phyloP scores from a whole-genome alignment of 202 grass and related monocot genomes.

The Saccharum hybrid region DNA sequence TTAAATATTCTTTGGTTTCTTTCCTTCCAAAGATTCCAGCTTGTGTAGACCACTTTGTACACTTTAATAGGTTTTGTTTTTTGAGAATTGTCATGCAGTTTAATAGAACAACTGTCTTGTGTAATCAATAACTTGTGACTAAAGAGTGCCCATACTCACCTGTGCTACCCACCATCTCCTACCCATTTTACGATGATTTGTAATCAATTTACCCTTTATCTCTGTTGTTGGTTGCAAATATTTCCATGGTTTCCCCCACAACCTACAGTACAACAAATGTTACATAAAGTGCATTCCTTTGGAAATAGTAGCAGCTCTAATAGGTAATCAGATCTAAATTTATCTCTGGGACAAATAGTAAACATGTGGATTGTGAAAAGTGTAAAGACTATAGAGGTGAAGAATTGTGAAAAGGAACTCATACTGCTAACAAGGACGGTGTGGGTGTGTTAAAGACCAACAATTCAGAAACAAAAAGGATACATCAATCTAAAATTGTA shows the following conservation, averaged over 20 bases:
- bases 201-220: constrained; percentile 57
- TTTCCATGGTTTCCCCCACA: constrained; percentile 71
- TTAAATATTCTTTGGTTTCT: no score
- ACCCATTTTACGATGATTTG: constrained; percentile 69
- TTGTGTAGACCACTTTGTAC: no score
- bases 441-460: not conserved
- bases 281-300: constrained; percentile 9
- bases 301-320: not conserved
- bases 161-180: constrained; percentile 80
- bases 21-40: no score
- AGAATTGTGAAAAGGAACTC: not conserved
- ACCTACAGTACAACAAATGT: constrained; percentile 44
- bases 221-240: constrained; percentile 69
- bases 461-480: not conserved
- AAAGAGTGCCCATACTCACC: constrained; percentile 30
- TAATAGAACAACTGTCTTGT: not conserved
- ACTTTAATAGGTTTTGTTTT: not conserved
- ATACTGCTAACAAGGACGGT: not conserved
- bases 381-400: not conserved
- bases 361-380: constrained; percentile 13
- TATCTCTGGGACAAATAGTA: not conserved
- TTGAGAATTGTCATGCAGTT: not conserved
- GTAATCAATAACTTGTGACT: not conserved
- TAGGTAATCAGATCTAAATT: not conserved
- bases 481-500: constrained; percentile 28